phyloP scores from a whole-genome alignment of 2,329 filamentous ascomycete genomes.

The Lecanicillium sp. region DNA sequence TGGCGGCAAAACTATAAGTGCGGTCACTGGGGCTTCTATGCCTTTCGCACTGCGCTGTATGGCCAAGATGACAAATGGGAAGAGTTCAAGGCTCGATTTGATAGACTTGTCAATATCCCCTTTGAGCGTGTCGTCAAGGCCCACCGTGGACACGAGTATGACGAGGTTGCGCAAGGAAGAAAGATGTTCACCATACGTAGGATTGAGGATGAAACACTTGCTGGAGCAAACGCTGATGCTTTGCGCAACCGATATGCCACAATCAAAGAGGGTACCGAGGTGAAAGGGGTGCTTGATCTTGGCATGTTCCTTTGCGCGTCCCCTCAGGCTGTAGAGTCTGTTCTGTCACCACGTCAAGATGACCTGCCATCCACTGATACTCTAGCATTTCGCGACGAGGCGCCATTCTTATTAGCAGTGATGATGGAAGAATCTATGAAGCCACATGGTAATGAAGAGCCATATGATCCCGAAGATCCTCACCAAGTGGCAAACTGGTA shows the following conservation, averaged over 20 bases:
- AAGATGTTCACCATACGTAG: slow-evolving; percentile 10
- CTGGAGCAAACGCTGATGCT: slow-evolving; percentile 1
- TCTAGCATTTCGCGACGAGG: slow-evolving; percentile 7
- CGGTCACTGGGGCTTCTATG: slow-evolving; percentile 10
- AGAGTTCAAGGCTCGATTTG: slow-evolving; percentile 7
- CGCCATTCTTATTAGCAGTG: slow-evolving; percentile 12
- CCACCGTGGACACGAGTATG: slow-evolving; percentile 6
- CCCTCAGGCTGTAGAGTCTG: slow-evolving; percentile 9
- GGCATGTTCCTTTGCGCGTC: slow-evolving; percentile 13
- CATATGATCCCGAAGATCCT: slow-evolving; percentile 8
- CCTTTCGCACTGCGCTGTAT: slow-evolving; percentile 9
- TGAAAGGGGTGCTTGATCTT: slow-evolving; percentile 1
- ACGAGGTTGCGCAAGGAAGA: slow-evolving; percentile 8
- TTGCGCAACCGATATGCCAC: slow-evolving; percentile 4
- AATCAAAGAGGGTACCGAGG: slow-evolving; percentile 1
- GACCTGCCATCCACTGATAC: slow-evolving; percentile 8
- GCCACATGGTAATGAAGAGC: slow-evolving; percentile 8
- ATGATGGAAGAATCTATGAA: slow-evolving; percentile 7
- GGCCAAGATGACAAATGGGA: slow-evolving; percentile 8
- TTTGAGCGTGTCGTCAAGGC: slow-evolving; percentile 8
- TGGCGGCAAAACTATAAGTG: slow-evolving; percentile 7
- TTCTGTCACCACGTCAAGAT: slow-evolving; percentile 3
- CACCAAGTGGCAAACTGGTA: slow-evolving; percentile 9
- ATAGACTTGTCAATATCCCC: slow-evolving; percentile 5
- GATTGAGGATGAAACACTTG: slow-evolving; percentile 10